These are phyloP conservation scores for Cladophialophora immunda DNA, from an alignment of 2,329 filamentous ascomycete genomes.

Conservation along the genomic window DNA sequence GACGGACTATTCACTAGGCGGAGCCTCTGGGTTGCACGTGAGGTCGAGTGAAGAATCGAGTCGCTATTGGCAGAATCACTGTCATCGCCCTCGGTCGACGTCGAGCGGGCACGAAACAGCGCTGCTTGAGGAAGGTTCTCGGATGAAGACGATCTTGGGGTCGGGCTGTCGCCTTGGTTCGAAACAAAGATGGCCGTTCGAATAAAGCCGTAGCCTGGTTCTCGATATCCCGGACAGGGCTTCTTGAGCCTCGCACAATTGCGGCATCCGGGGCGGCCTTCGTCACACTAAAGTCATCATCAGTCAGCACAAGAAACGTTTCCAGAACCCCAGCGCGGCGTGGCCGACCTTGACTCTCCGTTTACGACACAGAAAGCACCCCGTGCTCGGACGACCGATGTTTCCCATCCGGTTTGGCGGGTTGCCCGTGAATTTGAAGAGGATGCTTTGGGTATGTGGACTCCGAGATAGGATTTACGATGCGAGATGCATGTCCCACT, in stretches of 20 bases:
- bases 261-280: conserved; percentile 32
- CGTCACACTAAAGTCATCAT: conserved; percentile 28
- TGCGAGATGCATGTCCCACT: conserved; percentile 28
- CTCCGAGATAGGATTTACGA: conserved; percentile 19
- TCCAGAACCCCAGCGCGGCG: neutral
- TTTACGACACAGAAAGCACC: conserved; percentile 34
- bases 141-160: conserved; percentile 18
- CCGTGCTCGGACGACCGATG: conserved; percentile 35
- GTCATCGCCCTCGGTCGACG: conserved; percentile 24
- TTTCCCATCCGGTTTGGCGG: conserved; percentile 29
- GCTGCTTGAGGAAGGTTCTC: conserved; percentile 16
- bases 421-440: neutral
- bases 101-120: conserved; percentile 5
- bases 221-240: conserved; percentile 34
- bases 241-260: conserved; percentile 35
- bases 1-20: conserved; percentile 11
- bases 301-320: conserved; percentile 19
- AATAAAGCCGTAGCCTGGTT: conserved; percentile 31
- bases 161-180: neutral
- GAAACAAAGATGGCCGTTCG: conserved; percentile 29
- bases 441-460: conserved; percentile 4
- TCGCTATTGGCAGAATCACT: conserved; percentile 24
- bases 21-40: neutral
- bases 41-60: conserved; percentile 10
- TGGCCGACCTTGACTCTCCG: conserved; percentile 33